A percentile compares a stretch with the other conserved stretches of the same genome.
phyloP scores from a whole-genome alignment of 305 asterid species.

The Petunia hybrid region DNA sequence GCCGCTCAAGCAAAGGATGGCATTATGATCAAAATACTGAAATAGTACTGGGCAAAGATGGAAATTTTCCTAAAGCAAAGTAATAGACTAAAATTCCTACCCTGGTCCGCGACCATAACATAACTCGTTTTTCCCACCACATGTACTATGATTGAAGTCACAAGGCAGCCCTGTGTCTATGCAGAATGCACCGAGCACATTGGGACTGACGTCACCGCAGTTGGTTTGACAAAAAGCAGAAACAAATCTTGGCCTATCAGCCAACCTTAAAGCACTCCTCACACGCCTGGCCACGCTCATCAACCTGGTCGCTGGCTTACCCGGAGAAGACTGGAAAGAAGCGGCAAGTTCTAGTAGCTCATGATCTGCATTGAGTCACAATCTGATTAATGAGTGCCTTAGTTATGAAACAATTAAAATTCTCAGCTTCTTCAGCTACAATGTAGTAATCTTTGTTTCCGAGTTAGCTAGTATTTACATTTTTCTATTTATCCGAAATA shows the following conservation, averaged over 20 bases:
- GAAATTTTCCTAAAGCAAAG: not conserved
- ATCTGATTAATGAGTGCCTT: constrained; percentile 18
- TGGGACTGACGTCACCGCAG: constrained; percentile 99
- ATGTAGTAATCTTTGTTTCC: not conserved
- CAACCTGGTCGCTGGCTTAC: constrained; percentile 69
- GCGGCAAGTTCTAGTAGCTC: constrained; percentile 91
- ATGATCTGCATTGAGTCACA: constrained; percentile 66
- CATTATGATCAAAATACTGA: not conserved
- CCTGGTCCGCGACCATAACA: constrained; percentile 99
- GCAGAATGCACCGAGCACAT: constrained; percentile 98
- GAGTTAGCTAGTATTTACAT: constrained; percentile 6
- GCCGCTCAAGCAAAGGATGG: constrained; percentile 42
- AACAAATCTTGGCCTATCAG: constrained; percentile 83
- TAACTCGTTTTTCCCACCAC: constrained; percentile 94
- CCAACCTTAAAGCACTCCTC: constrained; percentile 77
- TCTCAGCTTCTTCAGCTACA: not conserved
- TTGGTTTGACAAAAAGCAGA: constrained; percentile 96
- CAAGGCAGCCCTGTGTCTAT: constrained; percentile 90
- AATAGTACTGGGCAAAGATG: constrained; percentile 5
- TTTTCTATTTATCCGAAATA: not conserved
- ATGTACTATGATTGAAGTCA: constrained; percentile 96
- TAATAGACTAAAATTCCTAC: constrained; percentile 48
- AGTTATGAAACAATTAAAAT: not conserved
- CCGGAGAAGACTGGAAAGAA: constrained; percentile 72
- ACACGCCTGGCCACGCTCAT: constrained; percentile 83